Evolutionary conservation across 73 alveolate species (phyloP), one percentile per base, ranked within the genome.

Genomic region (Paramecium biaurelia): DNA sequence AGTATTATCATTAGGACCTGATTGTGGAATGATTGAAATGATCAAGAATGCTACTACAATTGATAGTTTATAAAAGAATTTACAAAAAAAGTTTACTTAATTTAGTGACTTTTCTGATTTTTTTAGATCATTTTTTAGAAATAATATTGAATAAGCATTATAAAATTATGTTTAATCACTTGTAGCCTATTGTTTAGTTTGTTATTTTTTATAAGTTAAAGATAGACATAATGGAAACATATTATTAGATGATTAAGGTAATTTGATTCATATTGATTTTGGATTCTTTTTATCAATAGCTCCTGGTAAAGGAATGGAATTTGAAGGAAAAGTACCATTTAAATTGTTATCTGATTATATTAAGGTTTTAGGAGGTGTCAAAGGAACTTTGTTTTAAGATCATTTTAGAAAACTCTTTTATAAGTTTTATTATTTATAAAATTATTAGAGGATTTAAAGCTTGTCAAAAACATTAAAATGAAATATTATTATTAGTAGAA

Each of bases 161-260:
- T 84, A 89, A 58, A 97, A 97, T 88, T 86, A 58, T 35, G 63
- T 70, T 5, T 47, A 70, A 26, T 47, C 85, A 21, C 67, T 93
- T 74, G 76, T 98, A 47, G 99, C 98, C 14, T 96, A 96, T 58
- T 93, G 98, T 24, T 92, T 96, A 58, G 97, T 97, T 28, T 96
- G 99, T 86, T 96, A 96, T 89, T 93, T 97, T 45, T 92, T 95
- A 32, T 95, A 97, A 94, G 93, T 97, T 92, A 97, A 97, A 92
- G 99, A 97, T 92, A 97, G 99, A 87, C 99, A 97, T 89, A 97
- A 97, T 95, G 99, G 99, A 18, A 97, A 97, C 92, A 97, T 97
- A 79, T 89, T 97, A 94, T 92, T 97, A 14, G 99, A 97, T 92
- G 97, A 93, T 47, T 98, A 96, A 42, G 99, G 99, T 0, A 98